These are phyloP conservation scores for Rugiboletus extremiorientalis DNA, from an alignment of 1,284 basidiomycete species.

Conservation along the genomic window DNA sequence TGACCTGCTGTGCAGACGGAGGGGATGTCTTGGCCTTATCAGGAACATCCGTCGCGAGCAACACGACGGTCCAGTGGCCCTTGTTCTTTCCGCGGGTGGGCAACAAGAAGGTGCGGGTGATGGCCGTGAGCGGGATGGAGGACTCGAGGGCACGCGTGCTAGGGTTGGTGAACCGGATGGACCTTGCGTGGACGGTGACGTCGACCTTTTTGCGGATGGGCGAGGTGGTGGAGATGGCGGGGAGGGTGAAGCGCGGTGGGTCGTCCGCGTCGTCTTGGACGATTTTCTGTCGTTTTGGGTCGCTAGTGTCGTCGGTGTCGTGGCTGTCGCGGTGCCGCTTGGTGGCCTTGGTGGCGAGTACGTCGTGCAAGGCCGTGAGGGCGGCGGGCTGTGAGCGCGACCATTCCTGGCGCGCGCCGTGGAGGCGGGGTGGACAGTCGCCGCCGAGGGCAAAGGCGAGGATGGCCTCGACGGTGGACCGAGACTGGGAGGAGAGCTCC, in stretches of 20 bases:
- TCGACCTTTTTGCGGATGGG: slow-evolving; percentile 73
- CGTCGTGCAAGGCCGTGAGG: slow-evolving; percentile 21
- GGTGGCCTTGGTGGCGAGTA: slow-evolving; percentile 2
- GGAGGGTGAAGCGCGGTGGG: slow-evolving; percentile 51
- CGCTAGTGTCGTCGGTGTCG: slow-evolving; percentile 6
- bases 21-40: slow-evolving; percentile 37
- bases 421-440: slow-evolving; percentile 24
- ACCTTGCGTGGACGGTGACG: slow-evolving; percentile 49
- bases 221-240: slow-evolving; percentile 58
- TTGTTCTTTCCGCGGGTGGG: slow-evolving; percentile 66
- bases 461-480: slow-evolving; percentile 20
- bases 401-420: slow-evolving; percentile 21
- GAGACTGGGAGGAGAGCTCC: slow-evolving; percentile 7
- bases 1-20: slow-evolving; percentile 46
- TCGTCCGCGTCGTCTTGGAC: slow-evolving; percentile 33
- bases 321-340: slow-evolving; percentile 26
- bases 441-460: slow-evolving; percentile 33
- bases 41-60: slow-evolving; percentile 52
- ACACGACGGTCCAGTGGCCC: slow-evolving; percentile 64
- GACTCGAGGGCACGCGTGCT: slow-evolving; percentile 46
- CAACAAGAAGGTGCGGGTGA: slow-evolving; percentile 60
- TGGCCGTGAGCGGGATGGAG: slow-evolving; percentile 43
- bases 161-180: slow-evolving; percentile 52
- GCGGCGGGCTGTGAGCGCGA: slow-evolving; percentile 22
- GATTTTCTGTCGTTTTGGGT: slow-evolving; percentile 25